Conservation (phyloP, 805 yeast species). For the Yarrowia bubula region DNA sequence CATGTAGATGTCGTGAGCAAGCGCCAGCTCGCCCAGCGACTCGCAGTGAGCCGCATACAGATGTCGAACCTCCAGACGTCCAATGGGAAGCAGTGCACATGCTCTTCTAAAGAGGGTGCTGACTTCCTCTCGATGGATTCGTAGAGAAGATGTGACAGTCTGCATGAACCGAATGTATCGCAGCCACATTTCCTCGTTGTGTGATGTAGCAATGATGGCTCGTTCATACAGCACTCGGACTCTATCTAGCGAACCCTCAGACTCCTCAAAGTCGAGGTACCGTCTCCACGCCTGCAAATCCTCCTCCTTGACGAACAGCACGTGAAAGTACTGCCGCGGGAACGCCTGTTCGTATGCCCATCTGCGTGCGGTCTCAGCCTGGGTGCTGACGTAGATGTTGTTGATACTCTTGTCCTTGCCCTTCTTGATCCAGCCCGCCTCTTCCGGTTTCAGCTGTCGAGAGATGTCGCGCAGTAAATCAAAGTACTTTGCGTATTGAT, state of each 20-base stretch:
- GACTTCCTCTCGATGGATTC: conserved; percentile 37
- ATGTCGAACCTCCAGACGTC: conserved; percentile 35
- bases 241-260: conserved; percentile 35
- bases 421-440: conserved; percentile 3
- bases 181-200: conserved; percentile 63
- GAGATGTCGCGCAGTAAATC: conserved; percentile 42
- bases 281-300: conserved; percentile 56
- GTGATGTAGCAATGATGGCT: conserved; percentile 55
- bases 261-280: conserved; percentile 58
- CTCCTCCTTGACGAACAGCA: conserved; percentile 46
- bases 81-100: conserved; percentile 39
- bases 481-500: conserved; percentile 80
- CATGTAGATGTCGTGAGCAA: conserved; percentile 36
- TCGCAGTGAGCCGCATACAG: conserved; percentile 39
- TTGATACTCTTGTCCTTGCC: conserved; percentile 19
- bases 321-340: conserved; percentile 52
- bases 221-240: conserved; percentile 63
- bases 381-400: conserved; percentile 46
- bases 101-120: conserved; percentile 54
- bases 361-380: conserved; percentile 52
- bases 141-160: conserved; percentile 33
- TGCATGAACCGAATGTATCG: conserved; percentile 58
- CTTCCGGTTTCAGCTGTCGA: conserved; percentile 36
- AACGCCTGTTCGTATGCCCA: conserved; percentile 69
- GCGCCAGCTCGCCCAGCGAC: conserved; percentile 33